Base-by-base conservation (phyloP, 768 basidiomycete genomes). In the Glaciozyma antarctica region DNA sequence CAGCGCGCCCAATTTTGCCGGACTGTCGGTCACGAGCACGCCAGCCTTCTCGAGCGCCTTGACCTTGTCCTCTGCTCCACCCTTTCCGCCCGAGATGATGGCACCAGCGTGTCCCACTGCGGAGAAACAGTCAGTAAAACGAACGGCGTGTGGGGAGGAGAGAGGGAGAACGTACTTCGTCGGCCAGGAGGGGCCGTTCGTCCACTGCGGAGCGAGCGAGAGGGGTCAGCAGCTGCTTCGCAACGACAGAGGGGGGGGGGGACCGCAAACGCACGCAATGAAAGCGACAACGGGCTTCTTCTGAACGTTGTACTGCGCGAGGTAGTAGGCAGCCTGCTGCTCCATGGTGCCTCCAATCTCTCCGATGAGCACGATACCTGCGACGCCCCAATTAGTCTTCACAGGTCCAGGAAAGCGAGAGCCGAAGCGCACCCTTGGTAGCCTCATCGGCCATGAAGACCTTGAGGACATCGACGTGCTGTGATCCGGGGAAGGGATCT, bases 301-400 rank as follows among this genome's bases (percentile, higher is more conserved):
- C 32, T 87, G 90, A 79, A 90, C 88, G 82, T 99, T 99, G 81
- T 88, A 87, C 77, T 83, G 82, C 76, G 88, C 88, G 62, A 99
- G 81, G 78, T 94, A 98, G 72, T 92, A 95, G 8, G 95, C 95
- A 10, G 95, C 95, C 70, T 98, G 94, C 77, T 99, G 95, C 79
- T 99, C 95, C 94, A 97, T 71, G 12, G 90, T 87, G 26, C 95
- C 95, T 69, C 95, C 95, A 72, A 99, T 99, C 80, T 99, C 95
- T 66, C 95, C 95, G 73, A 99, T 99, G 68, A 98, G 81, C 68
- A 99, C 94, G 70, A 99, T 93, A 72, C 93, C 89, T 90, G 49
- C 7, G 2, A 1, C 30, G 26, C 49, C 47, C 21, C 19, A 24
- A 22, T 30, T 10, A 6, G 24, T 12, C 12, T 21, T 45, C 4